These are phyloP conservation scores for Oryza meyeriana DNA, from an alignment of 176 grass and related monocot species.

Conservation along the genomic window DNA sequence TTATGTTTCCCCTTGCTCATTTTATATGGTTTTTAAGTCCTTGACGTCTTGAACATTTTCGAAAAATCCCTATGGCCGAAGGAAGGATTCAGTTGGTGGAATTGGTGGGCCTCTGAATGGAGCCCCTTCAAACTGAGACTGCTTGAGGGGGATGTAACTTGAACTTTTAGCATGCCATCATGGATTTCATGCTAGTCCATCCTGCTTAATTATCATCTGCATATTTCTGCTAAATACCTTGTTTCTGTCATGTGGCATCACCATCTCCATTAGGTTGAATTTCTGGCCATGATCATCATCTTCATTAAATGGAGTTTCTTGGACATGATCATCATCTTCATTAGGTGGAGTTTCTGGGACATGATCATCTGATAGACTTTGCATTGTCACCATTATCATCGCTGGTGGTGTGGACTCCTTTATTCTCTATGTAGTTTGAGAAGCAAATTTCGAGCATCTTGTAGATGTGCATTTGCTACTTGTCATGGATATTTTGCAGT, in stretches of 20 bases:
- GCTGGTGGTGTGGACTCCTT: constrained; percentile 28
- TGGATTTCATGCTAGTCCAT: constrained; percentile 63
- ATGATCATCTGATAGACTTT: constrained; percentile 51
- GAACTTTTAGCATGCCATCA: constrained; percentile 52
- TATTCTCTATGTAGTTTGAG: constrained; percentile 39
- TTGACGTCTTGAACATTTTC: constrained; percentile 80
- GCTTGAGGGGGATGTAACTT: constrained; percentile 60
- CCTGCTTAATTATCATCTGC: constrained; percentile 43
- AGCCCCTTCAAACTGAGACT: constrained; percentile 42
- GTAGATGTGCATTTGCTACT: constrained; percentile 59
- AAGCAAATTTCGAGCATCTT: constrained; percentile 27
- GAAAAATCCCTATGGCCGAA: constrained; percentile 89
- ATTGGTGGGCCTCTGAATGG: constrained; percentile 44
- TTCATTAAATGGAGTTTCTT: constrained; percentile 33
- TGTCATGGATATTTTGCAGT: constrained; percentile 33
- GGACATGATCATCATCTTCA: constrained; percentile 56
- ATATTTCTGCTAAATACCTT: constrained; percentile 54
- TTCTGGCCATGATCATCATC: constrained; percentile 57
- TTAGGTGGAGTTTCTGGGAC: constrained; percentile 33
- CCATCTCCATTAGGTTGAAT: constrained; percentile 45
- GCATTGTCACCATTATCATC: constrained; percentile 61
- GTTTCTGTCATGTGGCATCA: constrained; percentile 45
- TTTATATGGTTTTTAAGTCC: constrained; percentile 31
- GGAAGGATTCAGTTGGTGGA: constrained; percentile 69
- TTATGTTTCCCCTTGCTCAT: neutral